Evolutionary conservation across 495 filamentous ascomycete genomes (phyloP), one percentile per base, ranked within the genome.

Genomic region (Talaromyces borbonicus): DNA sequence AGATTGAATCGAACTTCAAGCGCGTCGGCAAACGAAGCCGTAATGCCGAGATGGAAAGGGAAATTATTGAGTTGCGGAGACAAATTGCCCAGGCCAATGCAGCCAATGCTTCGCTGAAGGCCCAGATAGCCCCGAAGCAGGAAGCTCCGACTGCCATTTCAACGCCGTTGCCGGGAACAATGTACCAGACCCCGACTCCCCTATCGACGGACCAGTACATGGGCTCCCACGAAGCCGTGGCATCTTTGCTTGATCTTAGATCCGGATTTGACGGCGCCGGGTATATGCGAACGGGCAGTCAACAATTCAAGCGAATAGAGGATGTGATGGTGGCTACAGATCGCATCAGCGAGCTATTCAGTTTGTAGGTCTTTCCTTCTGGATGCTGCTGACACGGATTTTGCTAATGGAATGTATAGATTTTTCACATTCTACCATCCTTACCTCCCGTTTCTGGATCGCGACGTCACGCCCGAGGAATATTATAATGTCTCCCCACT

Each of bases 1-100:
- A 87, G 55, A 94, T 96, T 59, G 87, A 94, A 60, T 85, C 84
- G 49, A 89, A 90, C 57, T 96, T 96, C 68, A 93, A 92, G 66
- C 84, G 90, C 41, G 73, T 94, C 26, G 89, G 87, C 43, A 96
- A 96, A 71, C 80, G 90, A 39, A 86, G 79, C 48, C 85, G 85
- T 55, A 87, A 94, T 63, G 86, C 86, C 37, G 89, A 94, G 62
- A 93, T 94, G 87, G 88, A 92, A 56, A 58, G 69, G 37, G 75
- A 81, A 56, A 74, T 79, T 19, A 70, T 76, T 27, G 72, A 79
- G 51, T 58, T 80, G 30, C 61, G 72, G 58, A 85, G 83, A 65
- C 81, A 87, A 67, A 80, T 87, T 52, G 81, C 83, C 16, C 56
- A 49, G 41, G 50, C 45, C 33, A 47, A 58, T 47, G 39, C 68